A percentile compares a stretch with the other conserved stretches of the same genome.
These are phyloP conservation scores for Hordeum pubiflorum DNA, from an alignment of 202 grass and related monocot species.

Conservation along the genomic window DNA sequence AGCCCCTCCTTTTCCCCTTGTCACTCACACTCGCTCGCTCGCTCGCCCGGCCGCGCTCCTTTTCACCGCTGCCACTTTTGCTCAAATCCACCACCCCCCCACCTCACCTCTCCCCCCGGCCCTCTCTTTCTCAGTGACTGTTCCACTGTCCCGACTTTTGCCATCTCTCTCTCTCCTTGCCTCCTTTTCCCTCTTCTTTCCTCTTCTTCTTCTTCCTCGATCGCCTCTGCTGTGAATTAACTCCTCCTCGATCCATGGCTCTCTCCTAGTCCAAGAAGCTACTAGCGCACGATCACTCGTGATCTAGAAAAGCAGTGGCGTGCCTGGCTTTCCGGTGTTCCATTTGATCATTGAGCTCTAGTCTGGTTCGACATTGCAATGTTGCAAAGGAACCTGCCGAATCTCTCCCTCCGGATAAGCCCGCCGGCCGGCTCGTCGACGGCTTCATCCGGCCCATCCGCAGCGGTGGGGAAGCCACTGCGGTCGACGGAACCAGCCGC, in stretches of 20 bases:
- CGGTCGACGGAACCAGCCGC: constrained; percentile 15
- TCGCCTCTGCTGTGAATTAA: constrained; percentile 20
- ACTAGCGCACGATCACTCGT: background rate
- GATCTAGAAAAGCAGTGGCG: background rate
- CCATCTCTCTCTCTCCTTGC: constrained; percentile 7
- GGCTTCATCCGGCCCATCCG: background rate
- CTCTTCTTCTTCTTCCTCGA: constrained; percentile 35
- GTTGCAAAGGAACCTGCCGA: constrained; percentile 45
- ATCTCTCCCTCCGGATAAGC: constrained; percentile 82
- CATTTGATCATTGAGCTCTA: constrained; percentile 16
- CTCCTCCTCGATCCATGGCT: constrained; percentile 15
- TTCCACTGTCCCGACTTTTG: constrained; percentile 43
- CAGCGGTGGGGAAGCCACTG: background rate
- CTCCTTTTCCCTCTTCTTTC: constrained; percentile 18
- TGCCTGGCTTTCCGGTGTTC: background rate
- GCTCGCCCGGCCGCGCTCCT: background rate
- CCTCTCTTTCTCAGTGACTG: constrained; percentile 57
- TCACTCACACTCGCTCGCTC: background rate
- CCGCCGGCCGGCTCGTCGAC: constrained; percentile 36
- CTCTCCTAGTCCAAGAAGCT: background rate
- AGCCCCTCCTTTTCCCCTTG: constrained; percentile 29
- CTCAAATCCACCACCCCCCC: constrained; percentile 37
- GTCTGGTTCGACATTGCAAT: constrained; percentile 29
- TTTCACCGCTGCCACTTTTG: constrained; percentile 50
- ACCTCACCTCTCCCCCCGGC: background rate